Conservation (phyloP, 495 filamentous ascomycete species). For the Xylaria curta region DNA sequence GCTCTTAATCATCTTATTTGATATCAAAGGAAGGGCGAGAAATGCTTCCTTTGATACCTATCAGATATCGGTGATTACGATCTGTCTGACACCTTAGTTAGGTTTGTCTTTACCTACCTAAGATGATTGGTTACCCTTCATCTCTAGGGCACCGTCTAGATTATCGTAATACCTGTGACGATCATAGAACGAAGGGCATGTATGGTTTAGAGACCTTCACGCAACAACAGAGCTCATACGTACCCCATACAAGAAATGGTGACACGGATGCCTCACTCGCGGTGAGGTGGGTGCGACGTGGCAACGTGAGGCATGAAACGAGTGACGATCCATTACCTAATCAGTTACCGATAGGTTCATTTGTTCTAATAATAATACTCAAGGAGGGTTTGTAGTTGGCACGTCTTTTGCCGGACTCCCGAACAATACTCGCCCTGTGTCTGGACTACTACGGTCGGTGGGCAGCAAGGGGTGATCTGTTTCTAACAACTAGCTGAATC, state of each 20-base stretch:
- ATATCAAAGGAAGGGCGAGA: neutral
- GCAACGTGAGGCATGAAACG: neutral
- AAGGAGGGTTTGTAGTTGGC: neutral
- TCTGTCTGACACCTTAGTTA: neutral
- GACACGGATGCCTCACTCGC: neutral
- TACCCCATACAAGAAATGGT: no score
- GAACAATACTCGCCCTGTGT: neutral
- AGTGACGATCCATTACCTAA: constrained; percentile 15
- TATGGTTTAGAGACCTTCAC: no score
- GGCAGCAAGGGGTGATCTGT: neutral
- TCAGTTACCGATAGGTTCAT: constrained; percentile 1
- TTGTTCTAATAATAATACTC: neutral
- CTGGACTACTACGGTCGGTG: neutral
- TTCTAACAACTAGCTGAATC: neutral
- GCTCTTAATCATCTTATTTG: neutral
- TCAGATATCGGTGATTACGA: no score
- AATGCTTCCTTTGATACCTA: no score
- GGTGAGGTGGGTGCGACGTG: neutral
- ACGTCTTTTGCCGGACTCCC: constrained; percentile 6
- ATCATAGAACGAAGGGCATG: no score
- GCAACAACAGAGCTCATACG: no score
- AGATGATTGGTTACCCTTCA: neutral
- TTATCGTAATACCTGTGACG: no score
- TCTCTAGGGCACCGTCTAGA: no score
- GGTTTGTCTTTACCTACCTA: neutral